Base-by-base conservation (phyloP, 345 rosid genomes). In the Linum lewisii region DNA sequence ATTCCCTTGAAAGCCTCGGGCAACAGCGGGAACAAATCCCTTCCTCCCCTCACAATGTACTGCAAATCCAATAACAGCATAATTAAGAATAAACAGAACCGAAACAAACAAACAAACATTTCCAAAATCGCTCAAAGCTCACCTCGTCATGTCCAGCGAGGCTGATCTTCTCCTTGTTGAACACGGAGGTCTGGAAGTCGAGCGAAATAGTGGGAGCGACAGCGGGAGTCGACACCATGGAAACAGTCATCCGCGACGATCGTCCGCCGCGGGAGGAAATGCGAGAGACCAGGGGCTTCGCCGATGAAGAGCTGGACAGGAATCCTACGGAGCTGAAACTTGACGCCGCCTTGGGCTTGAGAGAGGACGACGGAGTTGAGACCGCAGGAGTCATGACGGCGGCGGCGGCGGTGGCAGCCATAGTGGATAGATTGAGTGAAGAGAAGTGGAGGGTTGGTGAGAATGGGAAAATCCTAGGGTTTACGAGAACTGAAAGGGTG, bases 31-130 rank as follows among this genome's bases (percentile, higher is more conserved):
- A 91, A 91, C 78, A 91, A 77, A 67, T 91, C 84, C 57, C 98
- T 84, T 26, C 98, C 95, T 67, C 98, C 98, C 84, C 86, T 92
- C 78, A 92, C 98, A 72, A 88, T 88, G 72, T 77, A 88, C 98
- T 92, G 60, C 56, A 51, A 18, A 25, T 29, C 14, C 20, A 38
- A 7, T 20, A 37, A 24, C 54, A 14, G 4, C 34, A 29, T 3
- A 29, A 29, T 29, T 29, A 60, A 36, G 24, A 14, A 51, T 38
- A n/a, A 9, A 16, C 37, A 57, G 45, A 8, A 26, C 32, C 32
- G 32, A 26, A 26, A 26, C 32, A 15, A 15, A 1, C 47, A 42
- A 42, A 7, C 15, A 42, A 42, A 38, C 2, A 38, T 6, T 13
- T 38, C 45, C 13, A 34, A 34, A 55, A 55, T 55, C 25, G 16